Conservation (phyloP, 306 rosid species). For the Prunus davidiana region DNA sequence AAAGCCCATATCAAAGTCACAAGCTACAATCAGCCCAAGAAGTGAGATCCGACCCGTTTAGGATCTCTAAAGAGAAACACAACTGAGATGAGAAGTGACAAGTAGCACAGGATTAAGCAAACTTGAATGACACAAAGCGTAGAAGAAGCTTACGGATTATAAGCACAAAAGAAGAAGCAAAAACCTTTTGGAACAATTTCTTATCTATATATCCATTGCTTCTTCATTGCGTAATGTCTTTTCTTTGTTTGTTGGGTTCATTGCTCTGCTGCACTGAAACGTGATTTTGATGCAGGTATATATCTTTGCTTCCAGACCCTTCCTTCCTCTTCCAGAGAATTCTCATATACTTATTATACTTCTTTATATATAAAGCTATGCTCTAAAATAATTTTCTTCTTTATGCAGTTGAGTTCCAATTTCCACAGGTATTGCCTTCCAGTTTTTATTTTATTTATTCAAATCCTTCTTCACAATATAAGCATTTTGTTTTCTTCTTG, state of each 20-base stretch:
- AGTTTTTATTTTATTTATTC: background rate
- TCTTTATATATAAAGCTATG: constrained; percentile 1
- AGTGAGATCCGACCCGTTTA: too few species aligned
- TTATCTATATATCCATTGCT: background rate
- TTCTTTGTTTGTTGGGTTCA: background rate
- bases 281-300: constrained; percentile 19
- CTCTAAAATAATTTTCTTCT: constrained; percentile 6
- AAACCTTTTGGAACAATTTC: too few species aligned
- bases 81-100: too few species aligned
- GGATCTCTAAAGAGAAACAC: too few species aligned
- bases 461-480: background rate
- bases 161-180: too few species aligned
- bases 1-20: too few species aligned
- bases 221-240: background rate
- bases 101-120: too few species aligned
- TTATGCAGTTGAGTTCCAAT: background rate
- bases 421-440: constrained; percentile 10
- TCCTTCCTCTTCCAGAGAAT: background rate
- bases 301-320: constrained; percentile 38
- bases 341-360: background rate
- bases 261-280: background rate
- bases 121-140: too few species aligned
- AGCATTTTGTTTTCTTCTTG: background rate
- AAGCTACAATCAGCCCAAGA: too few species aligned
- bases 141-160: too few species aligned